Evolutionary conservation across 176 grass and related monocot species (phyloP).

Genomic region (maize (Zea mays)): DNA sequence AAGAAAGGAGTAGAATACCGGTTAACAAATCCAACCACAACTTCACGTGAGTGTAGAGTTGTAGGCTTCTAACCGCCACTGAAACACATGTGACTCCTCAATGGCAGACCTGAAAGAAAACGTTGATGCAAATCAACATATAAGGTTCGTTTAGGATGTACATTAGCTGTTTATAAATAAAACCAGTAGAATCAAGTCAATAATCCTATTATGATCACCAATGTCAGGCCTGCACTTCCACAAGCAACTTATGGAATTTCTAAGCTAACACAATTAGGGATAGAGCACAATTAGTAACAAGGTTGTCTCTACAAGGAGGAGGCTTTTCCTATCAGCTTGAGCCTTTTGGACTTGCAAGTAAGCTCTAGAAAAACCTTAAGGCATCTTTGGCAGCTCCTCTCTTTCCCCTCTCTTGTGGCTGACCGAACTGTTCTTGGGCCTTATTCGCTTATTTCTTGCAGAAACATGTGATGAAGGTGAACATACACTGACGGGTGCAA

Average conservation of each 20-base stretch:
- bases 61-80: constrained; percentile 31
- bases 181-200: neutral
- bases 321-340: neutral
- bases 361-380: neutral
- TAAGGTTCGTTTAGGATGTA: constrained; percentile 10
- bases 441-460: constrained; percentile 41
- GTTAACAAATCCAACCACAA: constrained; percentile 31
- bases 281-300: neutral
- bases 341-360: neutral
- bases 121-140: constrained; percentile 13
- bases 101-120: constrained; percentile 45
- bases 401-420: no score
- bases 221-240: neutral
- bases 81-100: constrained; percentile 32
- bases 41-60: constrained; percentile 5
- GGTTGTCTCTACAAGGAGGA: neutral
- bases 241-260: neutral
- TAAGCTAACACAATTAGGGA: neutral
- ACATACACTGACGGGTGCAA: constrained; percentile 98
- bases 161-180: neutral
- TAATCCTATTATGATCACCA: constrained; percentile 13
- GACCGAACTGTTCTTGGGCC: no score
- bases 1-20: constrained; percentile 37
- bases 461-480: constrained; percentile 89
- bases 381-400: neutral